These are phyloP conservation scores for Trichaptum fuscoviolaceum DNA, from an alignment of 768 basidiomycete genomes.

Conservation along the genomic window DNA sequence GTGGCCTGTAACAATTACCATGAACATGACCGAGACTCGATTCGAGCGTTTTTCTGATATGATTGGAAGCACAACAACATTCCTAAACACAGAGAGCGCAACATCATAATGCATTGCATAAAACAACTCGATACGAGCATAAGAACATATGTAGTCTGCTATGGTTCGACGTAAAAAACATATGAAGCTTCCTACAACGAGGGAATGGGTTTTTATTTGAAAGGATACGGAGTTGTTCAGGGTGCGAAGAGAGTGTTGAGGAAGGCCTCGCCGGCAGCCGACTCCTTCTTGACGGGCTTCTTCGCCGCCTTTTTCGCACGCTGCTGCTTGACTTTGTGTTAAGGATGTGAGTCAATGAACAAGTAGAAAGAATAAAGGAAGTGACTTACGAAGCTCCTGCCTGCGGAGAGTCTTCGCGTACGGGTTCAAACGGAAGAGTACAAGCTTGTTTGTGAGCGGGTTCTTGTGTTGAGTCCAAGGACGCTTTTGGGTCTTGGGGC, in stretches of 20 bases:
- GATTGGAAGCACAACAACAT: background rate
- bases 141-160: background rate
- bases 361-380: background rate
- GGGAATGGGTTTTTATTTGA: background rate
- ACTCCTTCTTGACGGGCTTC: conserved; percentile 53
- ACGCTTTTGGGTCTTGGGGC: conserved; percentile 80
- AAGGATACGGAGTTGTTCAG: conserved; percentile 33
- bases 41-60: background rate
- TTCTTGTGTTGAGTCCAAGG: conserved; percentile 99
- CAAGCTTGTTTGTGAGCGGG: conserved; percentile 87
- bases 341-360: conserved; percentile 10
- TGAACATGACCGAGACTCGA: conserved; percentile 13
- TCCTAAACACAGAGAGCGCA: background rate
- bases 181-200: background rate
- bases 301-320: conserved; percentile 57
- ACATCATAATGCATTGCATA: background rate
- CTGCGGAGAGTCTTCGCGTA: conserved; percentile 93
- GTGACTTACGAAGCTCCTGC: conserved; percentile 78
- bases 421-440: conserved; percentile 97
- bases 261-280: conserved; percentile 77
- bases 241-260: conserved; percentile 80
- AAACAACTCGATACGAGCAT: background rate
- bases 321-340: conserved; percentile 67
- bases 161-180: background rate
- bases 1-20: background rate